Evolutionary conservation across 177 flowering plant species (phyloP).

Genomic region (Vitis hybrid): DNA sequence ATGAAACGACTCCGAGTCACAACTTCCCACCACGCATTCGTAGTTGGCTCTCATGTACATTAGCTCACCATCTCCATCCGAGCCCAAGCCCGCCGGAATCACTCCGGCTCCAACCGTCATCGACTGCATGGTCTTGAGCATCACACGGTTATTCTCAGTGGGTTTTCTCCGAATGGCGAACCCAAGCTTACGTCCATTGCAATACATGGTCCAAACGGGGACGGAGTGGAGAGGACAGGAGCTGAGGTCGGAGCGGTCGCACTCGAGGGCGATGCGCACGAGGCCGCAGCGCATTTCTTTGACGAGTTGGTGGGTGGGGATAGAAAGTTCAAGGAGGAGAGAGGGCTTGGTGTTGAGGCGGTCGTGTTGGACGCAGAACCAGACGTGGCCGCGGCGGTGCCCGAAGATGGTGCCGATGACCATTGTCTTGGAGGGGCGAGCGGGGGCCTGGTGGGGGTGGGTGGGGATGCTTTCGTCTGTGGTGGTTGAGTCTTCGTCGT

Average conservation of each 20-base stretch:
- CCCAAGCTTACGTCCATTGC: constrained; percentile 68
- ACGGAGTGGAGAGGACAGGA: constrained; percentile 53
- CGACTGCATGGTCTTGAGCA: constrained; percentile 66
- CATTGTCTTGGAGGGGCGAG: constrained; percentile 60
- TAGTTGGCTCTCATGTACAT: constrained; percentile 88
- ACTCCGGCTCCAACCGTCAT: constrained; percentile 82
- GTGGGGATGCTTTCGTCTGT: constrained; percentile 1
- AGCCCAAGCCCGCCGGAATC: constrained; percentile 41
- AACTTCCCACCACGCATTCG: constrained; percentile 67
- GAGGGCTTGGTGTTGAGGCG: constrained; percentile 51
- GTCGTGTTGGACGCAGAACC: constrained; percentile 73
- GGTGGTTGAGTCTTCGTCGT: constrained; percentile 11
- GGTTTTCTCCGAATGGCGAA: constrained; percentile 54
- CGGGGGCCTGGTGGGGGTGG: constrained; percentile 16
- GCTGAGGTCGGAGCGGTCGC: constrained; percentile 27
- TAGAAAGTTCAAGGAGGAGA: constrained; percentile 72
- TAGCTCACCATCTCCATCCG: constrained; percentile 39
- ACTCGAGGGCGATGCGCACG: constrained; percentile 78
- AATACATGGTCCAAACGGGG: constrained; percentile 66
- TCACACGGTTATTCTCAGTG: constrained; percentile 30
- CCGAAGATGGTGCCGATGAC: constrained; percentile 77
- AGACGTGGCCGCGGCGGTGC: constrained; percentile 57
- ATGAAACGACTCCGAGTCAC: constrained; percentile 83
- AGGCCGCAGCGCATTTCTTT: constrained; percentile 73
- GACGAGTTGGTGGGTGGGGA: constrained; percentile 56